Evolutionary conservation across 139 green algal genomes (phyloP).

Genomic region (Micromonas commoda): DNA sequence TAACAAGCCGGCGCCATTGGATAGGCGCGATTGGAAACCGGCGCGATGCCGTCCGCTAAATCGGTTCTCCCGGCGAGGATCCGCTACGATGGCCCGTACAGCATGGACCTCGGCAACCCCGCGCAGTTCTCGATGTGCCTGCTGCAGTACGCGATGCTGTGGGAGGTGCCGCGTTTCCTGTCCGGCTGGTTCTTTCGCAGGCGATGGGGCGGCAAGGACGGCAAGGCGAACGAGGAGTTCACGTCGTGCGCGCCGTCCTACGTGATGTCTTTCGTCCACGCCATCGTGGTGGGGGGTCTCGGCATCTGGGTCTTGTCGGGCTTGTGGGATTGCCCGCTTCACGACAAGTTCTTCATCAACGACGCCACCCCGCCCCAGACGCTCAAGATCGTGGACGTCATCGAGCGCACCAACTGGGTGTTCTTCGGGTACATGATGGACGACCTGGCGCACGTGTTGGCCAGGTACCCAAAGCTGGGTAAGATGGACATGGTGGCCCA

Average conservation of each 20-base stretch:
- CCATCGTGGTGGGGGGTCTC: not conserved
- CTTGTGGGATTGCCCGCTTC: not conserved
- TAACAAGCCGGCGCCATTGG: too few relatives aligned
- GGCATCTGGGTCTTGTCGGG: not conserved
- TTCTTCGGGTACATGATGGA: conserved; percentile 18
- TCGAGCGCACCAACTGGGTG: not conserved
- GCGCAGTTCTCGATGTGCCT: not conserved
- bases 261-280: conserved; percentile 7
- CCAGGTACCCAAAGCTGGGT: not conserved
- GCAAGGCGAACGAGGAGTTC: not conserved
- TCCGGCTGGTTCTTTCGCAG: not conserved
- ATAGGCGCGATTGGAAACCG: not conserved
- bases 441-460: conserved; percentile 8
- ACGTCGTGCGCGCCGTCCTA: not conserved
- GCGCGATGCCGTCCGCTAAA: not conserved
- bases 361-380: not conserved
- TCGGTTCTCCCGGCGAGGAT: not conserved
- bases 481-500: conserved; percentile 17
- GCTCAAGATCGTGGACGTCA: not conserved
- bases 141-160: not conserved
- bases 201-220: not conserved
- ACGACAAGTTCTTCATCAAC: conserved; percentile 2
- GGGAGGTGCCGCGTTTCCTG: not conserved
- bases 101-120: not conserved
- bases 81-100: not conserved